These are phyloP conservation scores for Neurospora sp. DNA, from an alignment of 495 filamentous ascomycete genomes.

Conservation along the genomic window DNA sequence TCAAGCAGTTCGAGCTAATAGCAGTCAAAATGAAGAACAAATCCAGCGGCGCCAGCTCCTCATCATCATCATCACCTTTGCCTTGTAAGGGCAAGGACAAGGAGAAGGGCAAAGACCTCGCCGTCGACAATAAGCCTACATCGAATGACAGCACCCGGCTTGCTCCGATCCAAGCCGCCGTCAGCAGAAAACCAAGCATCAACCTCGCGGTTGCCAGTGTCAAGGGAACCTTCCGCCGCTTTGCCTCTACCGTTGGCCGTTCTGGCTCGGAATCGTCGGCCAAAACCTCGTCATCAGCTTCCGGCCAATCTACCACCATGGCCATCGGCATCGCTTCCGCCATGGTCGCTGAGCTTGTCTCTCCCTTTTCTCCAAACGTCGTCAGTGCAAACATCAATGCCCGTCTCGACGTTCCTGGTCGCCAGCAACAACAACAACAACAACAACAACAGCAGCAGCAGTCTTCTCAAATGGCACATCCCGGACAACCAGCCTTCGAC, in stretches of 20 bases:
- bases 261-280: constrained; percentile 4
- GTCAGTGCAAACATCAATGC: constrained; percentile 1
- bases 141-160: not conserved
- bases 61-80: not conserved
- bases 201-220: constrained; percentile 15
- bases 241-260: constrained; percentile 21
- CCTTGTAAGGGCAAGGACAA: constrained; percentile 3
- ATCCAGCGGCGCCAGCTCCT: not conserved
- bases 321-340: constrained; percentile 16
- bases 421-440: not conserved
- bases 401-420: not conserved
- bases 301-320: constrained; percentile 4
- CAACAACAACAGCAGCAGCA: not conserved
- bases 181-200: constrained; percentile 19
- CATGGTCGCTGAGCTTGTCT: constrained; percentile 16
- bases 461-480: not conserved
- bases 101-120: constrained; percentile 6
- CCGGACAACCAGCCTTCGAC: not conserved
- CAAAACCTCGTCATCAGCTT: not conserved
- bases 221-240: constrained; percentile 12
- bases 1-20: constrained; percentile 37
- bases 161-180: not conserved
- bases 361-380: constrained; percentile 12
- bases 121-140: not conserved
- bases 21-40: constrained; percentile 27